Conservation (phyloP, 306 rosid genomes). For the Herpetospermum pedunculosum region DNA sequence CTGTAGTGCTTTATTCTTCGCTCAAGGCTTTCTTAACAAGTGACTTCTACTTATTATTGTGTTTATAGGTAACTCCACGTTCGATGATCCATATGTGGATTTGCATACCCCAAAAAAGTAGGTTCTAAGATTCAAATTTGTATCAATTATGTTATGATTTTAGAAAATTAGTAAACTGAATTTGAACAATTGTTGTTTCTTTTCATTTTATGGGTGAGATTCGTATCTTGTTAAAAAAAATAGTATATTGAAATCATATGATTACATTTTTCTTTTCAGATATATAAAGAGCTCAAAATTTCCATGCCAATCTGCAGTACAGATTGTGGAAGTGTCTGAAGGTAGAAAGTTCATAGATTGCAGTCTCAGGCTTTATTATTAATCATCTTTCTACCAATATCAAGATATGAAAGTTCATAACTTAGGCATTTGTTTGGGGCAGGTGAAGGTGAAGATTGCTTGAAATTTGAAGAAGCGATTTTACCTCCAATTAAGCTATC, state of each 20-base stretch:
- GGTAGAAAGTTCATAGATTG: conserved; percentile 15
- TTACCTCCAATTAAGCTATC: conserved; percentile 28
- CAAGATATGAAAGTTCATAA: neutral
- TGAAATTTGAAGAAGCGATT: conserved; percentile 21
- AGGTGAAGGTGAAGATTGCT: conserved; percentile 27
- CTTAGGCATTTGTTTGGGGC: neutral
- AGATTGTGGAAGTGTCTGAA: conserved; percentile 12
- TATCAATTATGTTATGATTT: neutral
- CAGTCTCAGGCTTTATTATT: conserved; percentile 19
- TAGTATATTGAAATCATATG: neutral
- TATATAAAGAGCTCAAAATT: conserved; percentile 18
- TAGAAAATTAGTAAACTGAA: neutral
- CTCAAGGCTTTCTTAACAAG: neutral
- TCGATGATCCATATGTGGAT: conserved; percentile 20
- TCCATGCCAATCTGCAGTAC: conserved; percentile 14
- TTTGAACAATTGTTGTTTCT: neutral
- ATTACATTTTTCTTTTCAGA: neutral
- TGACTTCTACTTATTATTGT: neutral
- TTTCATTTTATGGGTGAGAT: neutral
- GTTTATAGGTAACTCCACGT: conserved; percentile 17
- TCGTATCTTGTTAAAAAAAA: neutral
- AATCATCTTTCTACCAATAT: neutral
- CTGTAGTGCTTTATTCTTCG: neutral
- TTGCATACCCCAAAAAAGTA: conserved; percentile 29
- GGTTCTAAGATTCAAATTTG: conserved; percentile 20